These are phyloP conservation scores for Crotalaria pallida DNA, from an alignment of 306 rosid species.

Conservation along the genomic window DNA sequence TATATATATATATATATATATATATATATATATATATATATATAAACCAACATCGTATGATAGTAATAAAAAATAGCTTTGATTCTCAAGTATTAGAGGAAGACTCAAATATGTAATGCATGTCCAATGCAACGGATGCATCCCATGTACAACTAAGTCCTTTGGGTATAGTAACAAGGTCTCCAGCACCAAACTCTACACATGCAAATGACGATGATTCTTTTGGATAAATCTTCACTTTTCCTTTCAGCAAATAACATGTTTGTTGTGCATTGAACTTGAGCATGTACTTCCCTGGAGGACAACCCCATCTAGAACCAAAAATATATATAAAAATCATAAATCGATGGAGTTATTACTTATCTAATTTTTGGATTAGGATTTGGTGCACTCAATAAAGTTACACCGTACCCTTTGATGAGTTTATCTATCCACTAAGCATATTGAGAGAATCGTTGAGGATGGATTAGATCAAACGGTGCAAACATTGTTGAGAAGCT, in stretches of 20 bases:
- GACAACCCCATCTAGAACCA: constrained; percentile 58
- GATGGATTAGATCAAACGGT: no score
- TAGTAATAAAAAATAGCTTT: background rate
- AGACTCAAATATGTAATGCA: constrained; percentile 59
- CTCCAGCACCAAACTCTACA: constrained; percentile 67
- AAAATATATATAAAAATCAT: background rate
- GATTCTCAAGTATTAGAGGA: background rate
- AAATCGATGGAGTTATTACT: background rate
- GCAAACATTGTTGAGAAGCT: no score
- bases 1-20: no score
- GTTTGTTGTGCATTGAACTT: constrained; percentile 62
- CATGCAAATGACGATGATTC: constrained; percentile 31
- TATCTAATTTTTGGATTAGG: no score
- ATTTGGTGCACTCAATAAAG: no score
- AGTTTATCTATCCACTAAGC: no score
- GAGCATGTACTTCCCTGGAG: constrained; percentile 59
- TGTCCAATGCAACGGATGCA: constrained; percentile 62
- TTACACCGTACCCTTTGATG: no score
- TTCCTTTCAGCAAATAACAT: constrained; percentile 55
- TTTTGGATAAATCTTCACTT: constrained; percentile 54
- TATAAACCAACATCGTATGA: background rate
- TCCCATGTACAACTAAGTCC: constrained; percentile 75
- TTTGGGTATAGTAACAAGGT: constrained; percentile 58
- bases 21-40: no score
- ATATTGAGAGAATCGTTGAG: no score